A percentile compares a stretch with the other conserved stretches of the same genome.
These are phyloP conservation scores for Sutorius australiensis DNA, from an alignment of 768 basidiomycete species.

Conservation along the genomic window DNA sequence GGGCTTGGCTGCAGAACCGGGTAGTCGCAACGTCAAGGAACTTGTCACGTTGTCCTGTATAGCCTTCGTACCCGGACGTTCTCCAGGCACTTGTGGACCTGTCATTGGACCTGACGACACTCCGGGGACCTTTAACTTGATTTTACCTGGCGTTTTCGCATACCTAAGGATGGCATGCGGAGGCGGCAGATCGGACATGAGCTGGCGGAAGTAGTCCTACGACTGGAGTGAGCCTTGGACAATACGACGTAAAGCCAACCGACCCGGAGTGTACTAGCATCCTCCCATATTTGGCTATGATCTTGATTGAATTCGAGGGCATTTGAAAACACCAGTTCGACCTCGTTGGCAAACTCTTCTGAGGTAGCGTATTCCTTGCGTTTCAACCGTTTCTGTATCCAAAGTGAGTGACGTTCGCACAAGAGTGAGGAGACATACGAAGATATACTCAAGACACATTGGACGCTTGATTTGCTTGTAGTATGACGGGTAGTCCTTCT, in stretches of 20 bases:
- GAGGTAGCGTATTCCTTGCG: constrained; percentile 69
- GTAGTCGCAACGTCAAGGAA: constrained; percentile 24
- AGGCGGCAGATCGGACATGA: constrained; percentile 75
- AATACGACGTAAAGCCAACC: constrained; percentile 17
- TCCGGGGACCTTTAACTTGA: constrained; percentile 65
- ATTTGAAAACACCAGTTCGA: constrained; percentile 88
- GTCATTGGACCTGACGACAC: constrained; percentile 22
- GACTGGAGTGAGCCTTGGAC: constrained; percentile 9
- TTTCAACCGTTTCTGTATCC: constrained; percentile 68
- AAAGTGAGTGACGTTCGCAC: neutral
- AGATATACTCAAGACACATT: constrained; percentile 72
- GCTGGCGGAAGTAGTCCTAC: constrained; percentile 68
- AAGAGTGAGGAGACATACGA: constrained; percentile 46
- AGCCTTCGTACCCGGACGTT: constrained; percentile 13
- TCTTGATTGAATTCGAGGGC: constrained; percentile 88
- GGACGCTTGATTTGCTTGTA: constrained; percentile 78
- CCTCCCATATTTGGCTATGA: constrained; percentile 78
- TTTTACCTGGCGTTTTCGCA: constrained; percentile 54
- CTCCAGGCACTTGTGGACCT: constrained; percentile 11
- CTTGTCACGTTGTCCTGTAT: constrained; percentile 14
- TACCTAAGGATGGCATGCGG: constrained; percentile 66
- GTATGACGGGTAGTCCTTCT: constrained; percentile 74
- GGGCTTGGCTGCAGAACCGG: constrained; percentile 21
- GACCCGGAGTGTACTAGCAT: constrained; percentile 65
- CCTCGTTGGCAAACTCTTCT: constrained; percentile 76